A percentile compares a stretch with the other conserved stretches of the same genome.
Evolutionary conservation across 495 filamentous ascomycete species (phyloP).

Genomic region (Penicillium nucicola): DNA sequence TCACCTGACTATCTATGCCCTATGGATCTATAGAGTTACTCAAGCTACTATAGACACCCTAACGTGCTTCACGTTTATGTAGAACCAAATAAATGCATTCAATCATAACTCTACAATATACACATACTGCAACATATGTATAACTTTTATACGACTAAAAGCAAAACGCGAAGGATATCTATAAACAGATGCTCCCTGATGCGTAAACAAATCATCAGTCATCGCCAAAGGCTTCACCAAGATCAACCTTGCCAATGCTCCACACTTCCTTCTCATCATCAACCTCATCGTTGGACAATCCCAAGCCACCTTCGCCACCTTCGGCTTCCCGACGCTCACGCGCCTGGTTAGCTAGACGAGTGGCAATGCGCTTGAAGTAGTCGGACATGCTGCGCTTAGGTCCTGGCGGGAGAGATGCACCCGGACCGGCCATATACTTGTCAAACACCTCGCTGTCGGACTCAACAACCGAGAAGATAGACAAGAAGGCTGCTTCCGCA

Average conservation of each 20-base stretch:
- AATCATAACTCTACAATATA: slow-evolving; percentile 18
- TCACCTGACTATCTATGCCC: too few species aligned
- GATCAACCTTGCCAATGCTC: slow-evolving; percentile 89
- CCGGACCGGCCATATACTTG: slow-evolving; percentile 71
- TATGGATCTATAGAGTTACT: too few species aligned
- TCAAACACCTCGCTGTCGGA: slow-evolving; percentile 85
- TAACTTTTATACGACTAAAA: slow-evolving; percentile 23
- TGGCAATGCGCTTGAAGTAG: slow-evolving; percentile 91
- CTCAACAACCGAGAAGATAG: slow-evolving; percentile 90
- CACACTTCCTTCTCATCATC: slow-evolving; percentile 95
- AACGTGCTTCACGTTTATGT: background rate
- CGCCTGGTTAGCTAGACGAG: slow-evolving; percentile 77
- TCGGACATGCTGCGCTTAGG: slow-evolving; percentile 90
- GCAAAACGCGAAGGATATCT: slow-evolving; percentile 25
- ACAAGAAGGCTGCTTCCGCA: slow-evolving; percentile 89
- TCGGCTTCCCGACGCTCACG: slow-evolving; percentile 86
- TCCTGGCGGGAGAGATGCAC: slow-evolving; percentile 58
- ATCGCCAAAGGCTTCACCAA: slow-evolving; percentile 65
- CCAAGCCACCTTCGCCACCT: slow-evolving; percentile 81
- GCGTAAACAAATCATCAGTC: slow-evolving; percentile 25
- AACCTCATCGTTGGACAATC: slow-evolving; percentile 78
- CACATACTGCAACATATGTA: slow-evolving; percentile 9
- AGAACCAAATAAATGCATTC: background rate
- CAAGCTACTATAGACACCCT: too few species aligned
- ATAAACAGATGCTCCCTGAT: slow-evolving; percentile 21